phyloP scores from a whole-genome alignment of 2,329 filamentous ascomycete species.

The Fusarium gaditjirri region DNA sequence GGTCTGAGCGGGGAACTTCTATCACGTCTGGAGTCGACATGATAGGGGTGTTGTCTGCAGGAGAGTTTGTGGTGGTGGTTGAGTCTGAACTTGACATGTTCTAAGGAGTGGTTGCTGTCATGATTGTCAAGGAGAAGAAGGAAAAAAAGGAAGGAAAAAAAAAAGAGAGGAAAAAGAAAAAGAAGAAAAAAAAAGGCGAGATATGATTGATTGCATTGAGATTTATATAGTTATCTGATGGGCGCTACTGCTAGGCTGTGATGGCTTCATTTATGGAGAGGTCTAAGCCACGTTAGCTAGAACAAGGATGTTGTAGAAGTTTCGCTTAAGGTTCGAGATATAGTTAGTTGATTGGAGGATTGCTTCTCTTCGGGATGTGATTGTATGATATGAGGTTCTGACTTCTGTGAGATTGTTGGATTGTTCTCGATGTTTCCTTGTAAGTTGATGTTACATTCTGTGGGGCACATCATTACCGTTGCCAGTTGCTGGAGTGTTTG shows the following conservation, averaged over 20 bases:
- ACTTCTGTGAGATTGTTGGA: neutral
- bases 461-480: neutral
- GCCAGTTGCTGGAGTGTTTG: neutral
- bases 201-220: neutral
- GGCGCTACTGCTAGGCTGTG: neutral
- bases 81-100: slow-evolving; percentile 13
- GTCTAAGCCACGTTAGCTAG: neutral
- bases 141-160: neutral
- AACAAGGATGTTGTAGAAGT: slow-evolving; percentile 7
- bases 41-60: neutral
- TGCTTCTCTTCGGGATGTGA: neutral
- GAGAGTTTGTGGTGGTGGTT: neutral
- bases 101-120: neutral
- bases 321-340: neutral
- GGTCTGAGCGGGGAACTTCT: slow-evolving; percentile 21
- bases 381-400: neutral
- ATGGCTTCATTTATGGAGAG: neutral
- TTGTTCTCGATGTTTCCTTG: slow-evolving; percentile 19
- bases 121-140: neutral
- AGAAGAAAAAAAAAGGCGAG: neutral
- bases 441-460: slow-evolving; percentile 2
- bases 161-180: neutral
- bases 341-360: neutral
- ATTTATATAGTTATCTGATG: slow-evolving; percentile 8
- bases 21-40: slow-evolving; percentile 16